phyloP scores from a whole-genome alignment of 148 eudicot genomes.

The Vaccinium darrowii region DNA sequence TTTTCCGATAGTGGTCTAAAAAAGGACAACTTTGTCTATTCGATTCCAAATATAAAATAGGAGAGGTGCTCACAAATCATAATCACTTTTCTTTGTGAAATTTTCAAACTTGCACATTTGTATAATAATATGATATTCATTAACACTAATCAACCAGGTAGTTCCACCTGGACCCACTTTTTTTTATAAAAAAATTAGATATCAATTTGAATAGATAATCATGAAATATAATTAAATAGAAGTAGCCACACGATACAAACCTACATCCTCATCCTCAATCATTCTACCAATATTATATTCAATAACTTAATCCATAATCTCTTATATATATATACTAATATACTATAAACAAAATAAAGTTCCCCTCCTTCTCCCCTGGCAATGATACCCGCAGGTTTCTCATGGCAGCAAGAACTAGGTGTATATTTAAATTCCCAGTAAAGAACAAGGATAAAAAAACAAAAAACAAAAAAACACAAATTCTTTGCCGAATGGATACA shows the following conservation, averaged over 20 bases:
- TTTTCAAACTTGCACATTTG: neutral
- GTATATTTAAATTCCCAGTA: neutral
- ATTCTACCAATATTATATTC: constrained; percentile 10
- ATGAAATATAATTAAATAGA: constrained; percentile 15
- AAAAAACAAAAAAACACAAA: neutral
- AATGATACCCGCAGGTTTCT: neutral
- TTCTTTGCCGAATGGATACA: too few species aligned
- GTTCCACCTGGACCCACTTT: constrained; percentile 39
- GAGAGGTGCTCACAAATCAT: constrained; percentile 25
- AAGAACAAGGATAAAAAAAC: neutral
- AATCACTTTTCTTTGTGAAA: constrained; percentile 3
- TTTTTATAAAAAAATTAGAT: neutral
- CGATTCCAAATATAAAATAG: neutral
- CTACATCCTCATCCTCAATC: constrained; percentile 27
- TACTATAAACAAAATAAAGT: neutral
- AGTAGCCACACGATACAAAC: constrained; percentile 25
- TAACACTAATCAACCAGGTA: constrained; percentile 24
- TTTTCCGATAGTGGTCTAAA: constrained; percentile 5
- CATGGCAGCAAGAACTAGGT: neutral
- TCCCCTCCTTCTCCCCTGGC: neutral
- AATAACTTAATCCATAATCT: neutral
- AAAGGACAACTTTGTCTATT: constrained; percentile 29
- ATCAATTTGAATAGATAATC: constrained; percentile 22
- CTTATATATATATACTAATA: neutral
- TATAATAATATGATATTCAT: neutral